Evolutionary conservation across 139 green algal species (phyloP).

Genomic region (Asterochloris sp.): DNA sequence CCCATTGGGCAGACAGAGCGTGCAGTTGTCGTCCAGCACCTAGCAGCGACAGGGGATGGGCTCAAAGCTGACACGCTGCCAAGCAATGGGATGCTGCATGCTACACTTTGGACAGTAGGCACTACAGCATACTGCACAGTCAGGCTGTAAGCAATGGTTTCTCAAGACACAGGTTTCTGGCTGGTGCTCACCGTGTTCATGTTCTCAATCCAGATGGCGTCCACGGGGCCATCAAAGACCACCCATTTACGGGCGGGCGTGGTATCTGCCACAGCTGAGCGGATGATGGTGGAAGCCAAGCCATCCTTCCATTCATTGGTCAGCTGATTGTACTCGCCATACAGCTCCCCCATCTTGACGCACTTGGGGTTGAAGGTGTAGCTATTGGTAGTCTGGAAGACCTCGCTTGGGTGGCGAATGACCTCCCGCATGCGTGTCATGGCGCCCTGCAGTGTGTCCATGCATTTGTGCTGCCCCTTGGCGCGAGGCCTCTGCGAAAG

Average conservation of each 20-base stretch:
- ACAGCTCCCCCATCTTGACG: slow-evolving; percentile 89
- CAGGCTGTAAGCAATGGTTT: too few relatives aligned
- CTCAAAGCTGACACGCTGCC: too few relatives aligned
- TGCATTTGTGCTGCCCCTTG: neutral
- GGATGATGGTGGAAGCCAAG: slow-evolving; percentile 70
- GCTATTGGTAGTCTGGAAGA: neutral
- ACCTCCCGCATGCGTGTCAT: slow-evolving; percentile 1
- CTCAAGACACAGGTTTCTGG: neutral
- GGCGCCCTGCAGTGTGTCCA: neutral
- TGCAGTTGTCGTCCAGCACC: slow-evolving; percentile 26
- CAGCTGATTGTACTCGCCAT: slow-evolving; percentile 82
- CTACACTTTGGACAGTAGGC: too few relatives aligned
- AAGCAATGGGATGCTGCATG: too few relatives aligned
- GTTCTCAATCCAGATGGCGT: slow-evolving; percentile 23
- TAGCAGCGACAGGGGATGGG: slow-evolving; percentile 15
- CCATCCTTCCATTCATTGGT: slow-evolving; percentile 88
- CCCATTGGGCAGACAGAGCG: slow-evolving; percentile 13
- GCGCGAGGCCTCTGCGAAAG: neutral
- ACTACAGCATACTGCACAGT: too few relatives aligned
- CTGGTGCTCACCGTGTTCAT: slow-evolving; percentile 13
- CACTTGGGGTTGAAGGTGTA: slow-evolving; percentile 80
- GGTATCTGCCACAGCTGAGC: slow-evolving; percentile 65
- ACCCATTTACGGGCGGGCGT: slow-evolving; percentile 68
- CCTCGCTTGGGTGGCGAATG: neutral
- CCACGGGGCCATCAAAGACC: slow-evolving; percentile 50